Percentiles rank a stretch among this genome's conserved stretches.
Evolutionary conservation across 2,329 filamentous ascomycete species (phyloP).

Genomic region (Aspergillus persii): DNA sequence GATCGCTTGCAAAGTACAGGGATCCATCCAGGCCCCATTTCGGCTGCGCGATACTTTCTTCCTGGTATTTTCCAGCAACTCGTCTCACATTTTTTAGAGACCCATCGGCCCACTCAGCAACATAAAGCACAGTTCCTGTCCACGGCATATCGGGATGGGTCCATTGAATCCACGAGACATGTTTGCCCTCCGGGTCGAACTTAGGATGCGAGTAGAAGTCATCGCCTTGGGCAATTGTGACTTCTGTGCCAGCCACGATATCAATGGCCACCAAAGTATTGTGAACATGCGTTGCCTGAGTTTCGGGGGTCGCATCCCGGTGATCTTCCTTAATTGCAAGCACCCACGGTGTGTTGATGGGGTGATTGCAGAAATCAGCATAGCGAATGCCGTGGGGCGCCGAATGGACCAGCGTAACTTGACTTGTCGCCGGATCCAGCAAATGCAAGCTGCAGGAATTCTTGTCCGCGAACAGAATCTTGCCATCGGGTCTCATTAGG

Average conservation of each 20-base stretch:
- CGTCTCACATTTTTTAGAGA: constrained; percentile 18
- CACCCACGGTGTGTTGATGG: constrained; percentile 39
- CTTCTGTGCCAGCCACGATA: constrained; percentile 33
- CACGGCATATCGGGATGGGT: constrained; percentile 55
- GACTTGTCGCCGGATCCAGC: constrained; percentile 20
- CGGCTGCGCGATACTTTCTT: constrained; percentile 50
- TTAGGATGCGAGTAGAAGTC: constrained; percentile 56
- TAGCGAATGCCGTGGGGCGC: constrained; percentile 30
- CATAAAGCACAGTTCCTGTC: constrained; percentile 46
- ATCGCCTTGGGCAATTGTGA: constrained; percentile 42
- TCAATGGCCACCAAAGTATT: background rate
- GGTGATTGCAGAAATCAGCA: constrained; percentile 48
- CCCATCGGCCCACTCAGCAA: constrained; percentile 44
- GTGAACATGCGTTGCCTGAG: background rate
- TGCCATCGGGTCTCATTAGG: constrained; percentile 37
- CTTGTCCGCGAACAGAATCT: constrained; percentile 14
- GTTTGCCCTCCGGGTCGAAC: constrained; percentile 48
- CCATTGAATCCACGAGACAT: constrained; percentile 56
- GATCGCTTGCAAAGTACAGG: constrained; percentile 51
- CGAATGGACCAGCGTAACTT: constrained; percentile 34
- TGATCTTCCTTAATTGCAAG: constrained; percentile 36
- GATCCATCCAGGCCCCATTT: constrained; percentile 52
- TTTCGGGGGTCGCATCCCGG: background rate
- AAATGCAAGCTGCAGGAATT: background rate
- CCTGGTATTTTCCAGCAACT: background rate